Conservation (phyloP, 177 flowering plant genomes). For the Vitis hybrid region DNA sequence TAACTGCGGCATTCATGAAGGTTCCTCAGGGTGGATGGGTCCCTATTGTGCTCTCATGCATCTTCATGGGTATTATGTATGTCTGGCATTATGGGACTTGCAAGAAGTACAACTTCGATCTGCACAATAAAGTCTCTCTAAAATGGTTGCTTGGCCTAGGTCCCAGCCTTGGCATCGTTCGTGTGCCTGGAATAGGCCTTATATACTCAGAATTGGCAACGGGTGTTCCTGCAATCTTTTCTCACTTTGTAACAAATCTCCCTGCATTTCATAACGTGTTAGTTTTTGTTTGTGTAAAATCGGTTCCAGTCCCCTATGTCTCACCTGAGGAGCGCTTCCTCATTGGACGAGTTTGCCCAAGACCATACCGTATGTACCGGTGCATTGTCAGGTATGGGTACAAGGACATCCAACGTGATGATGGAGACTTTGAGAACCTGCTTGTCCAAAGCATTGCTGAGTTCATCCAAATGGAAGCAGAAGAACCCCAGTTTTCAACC, state of each 20-base stretch:
- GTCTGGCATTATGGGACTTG: conserved; percentile 90
- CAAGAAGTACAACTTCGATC: conserved; percentile 74
- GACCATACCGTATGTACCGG: conserved; percentile 86
- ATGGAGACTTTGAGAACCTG: conserved; percentile 76
- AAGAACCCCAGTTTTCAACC: conserved; percentile 58
- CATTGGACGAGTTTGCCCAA: conserved; percentile 82
- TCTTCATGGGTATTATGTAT: conserved; percentile 71
- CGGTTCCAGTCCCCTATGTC: conserved; percentile 84
- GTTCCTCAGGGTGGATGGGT: conserved; percentile 94
- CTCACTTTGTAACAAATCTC: conserved; percentile 88
- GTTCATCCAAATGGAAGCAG: conserved; percentile 92
- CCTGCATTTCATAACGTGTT: conserved; percentile 87
- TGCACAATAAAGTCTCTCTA: conserved; percentile 83
- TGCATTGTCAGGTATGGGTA: conserved; percentile 92
- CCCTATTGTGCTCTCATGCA: conserved; percentile 60
- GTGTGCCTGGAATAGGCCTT: conserved; percentile 93
- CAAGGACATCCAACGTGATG: conserved; percentile 79
- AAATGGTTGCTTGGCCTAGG: conserved; percentile 85
- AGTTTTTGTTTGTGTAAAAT: conserved; percentile 87
- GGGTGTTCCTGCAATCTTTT: conserved; percentile 86
- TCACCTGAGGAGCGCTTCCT: conserved; percentile 86
- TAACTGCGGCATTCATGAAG: conserved; percentile 66
- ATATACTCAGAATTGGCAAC: conserved; percentile 86
- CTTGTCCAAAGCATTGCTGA: conserved; percentile 82
- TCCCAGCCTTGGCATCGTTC: conserved; percentile 85